A percentile compares a stretch with the other conserved stretches of the same genome.
Evolutionary conservation across 2,329 filamentous ascomycete species (phyloP).

Genomic region (Cadophora luteo-olivacea): DNA sequence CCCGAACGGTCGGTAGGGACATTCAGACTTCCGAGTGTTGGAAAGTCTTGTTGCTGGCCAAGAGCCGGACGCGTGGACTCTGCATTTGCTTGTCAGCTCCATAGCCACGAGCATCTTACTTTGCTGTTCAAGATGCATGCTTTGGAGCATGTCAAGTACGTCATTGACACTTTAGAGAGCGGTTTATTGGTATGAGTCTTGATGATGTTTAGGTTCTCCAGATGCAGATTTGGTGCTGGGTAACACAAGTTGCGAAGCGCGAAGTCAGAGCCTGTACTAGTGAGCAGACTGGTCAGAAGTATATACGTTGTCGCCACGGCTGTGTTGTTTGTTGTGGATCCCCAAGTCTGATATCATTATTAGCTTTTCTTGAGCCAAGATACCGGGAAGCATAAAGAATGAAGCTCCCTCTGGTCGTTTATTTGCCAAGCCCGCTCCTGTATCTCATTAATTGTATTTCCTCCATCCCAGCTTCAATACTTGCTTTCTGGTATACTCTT

Average conservation of each 20-base stretch:
- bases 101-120: not conserved
- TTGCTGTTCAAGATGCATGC: not conserved
- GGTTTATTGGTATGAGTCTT: not conserved
- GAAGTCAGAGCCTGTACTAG: not conserved
- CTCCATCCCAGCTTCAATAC: not conserved
- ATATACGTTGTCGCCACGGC: not conserved
- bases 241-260: not conserved
- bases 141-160: not conserved
- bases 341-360: not conserved
- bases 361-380: not conserved
- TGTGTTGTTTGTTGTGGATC: not conserved
- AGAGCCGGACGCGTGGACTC: not conserved
- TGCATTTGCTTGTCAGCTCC: not conserved
- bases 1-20: not conserved
- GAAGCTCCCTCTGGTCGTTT: conserved; percentile 2
- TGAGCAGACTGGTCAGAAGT: not conserved
- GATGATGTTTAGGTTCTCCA: not conserved
- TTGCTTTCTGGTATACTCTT: conserved; percentile 8
- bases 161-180: not conserved
- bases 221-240: not conserved
- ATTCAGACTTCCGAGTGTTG: not conserved
- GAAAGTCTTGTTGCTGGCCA: not conserved
- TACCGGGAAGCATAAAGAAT: not conserved
- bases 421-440: not conserved
- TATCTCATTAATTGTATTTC: not conserved